Evolutionary conservation across 2,329 filamentous ascomycete genomes (phyloP), one percentile per base, ranked within the genome.

Genomic region (Colletotrichum magnum): DNA sequence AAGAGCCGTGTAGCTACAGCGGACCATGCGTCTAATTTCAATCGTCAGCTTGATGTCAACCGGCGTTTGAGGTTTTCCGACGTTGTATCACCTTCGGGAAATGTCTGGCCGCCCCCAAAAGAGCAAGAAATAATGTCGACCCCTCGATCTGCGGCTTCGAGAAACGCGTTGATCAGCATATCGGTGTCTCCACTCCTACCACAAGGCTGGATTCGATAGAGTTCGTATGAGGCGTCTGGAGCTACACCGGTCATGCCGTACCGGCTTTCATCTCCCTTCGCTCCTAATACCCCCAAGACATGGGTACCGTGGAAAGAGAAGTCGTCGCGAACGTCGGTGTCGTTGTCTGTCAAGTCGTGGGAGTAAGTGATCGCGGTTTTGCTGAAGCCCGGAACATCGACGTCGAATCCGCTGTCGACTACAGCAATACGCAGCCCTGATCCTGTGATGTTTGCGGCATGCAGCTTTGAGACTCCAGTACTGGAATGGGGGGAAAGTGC

Each of bases 401-500:
- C 24, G 6, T 69, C 61, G 24, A 69, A 64, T 6, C 66, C 66
- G 2, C 2, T 54, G 48, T 65, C 66, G 13, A 69, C 28, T 5
- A 69, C 61, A 7, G 66, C 66, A 6, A 69, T 53, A 6, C 48
- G 54, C 4, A 69, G 10, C 6, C 66, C 54, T 12, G 39, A 41
- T 47, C 66, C 66, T 5, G 61, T 65, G 10, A 59, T 6, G 21
- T 60, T 65, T 5, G 54, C 47, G 4, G 66, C 48, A n/a, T 65
- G 66, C 3, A 65, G 28, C 48, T 36, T 65, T 6, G 53, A 48
- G 7, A 69, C 66, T 6, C 66, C 61, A 2, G 61, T 69, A 73
- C 78, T 76, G 45, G 77, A 54, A 50, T 80, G 78, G 0, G 74
- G 70, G 0, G 70, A 66, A 16, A 68, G 32, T 1, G 60, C 66